A percentile compares a stretch with the other conserved stretches of the same genome.
Evolutionary conservation across 805 yeast species (phyloP).

Genomic region (Danielozyma ontarioensis): DNA sequence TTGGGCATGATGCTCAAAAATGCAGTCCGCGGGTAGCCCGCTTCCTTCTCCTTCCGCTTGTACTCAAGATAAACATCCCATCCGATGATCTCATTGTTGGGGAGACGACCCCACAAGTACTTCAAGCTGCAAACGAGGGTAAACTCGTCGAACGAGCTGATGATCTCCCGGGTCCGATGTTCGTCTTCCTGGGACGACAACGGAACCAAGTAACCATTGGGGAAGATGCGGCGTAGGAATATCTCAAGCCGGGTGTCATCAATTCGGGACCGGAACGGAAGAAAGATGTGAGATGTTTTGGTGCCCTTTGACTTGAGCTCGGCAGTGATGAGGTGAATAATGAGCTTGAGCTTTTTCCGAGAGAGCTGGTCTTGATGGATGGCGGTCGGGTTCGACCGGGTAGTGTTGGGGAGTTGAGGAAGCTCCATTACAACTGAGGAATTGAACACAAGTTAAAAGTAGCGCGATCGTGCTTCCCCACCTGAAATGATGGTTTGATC

Average conservation of each 20-base stretch:
- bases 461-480: too few relatives aligned
- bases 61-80: constrained; percentile 80
- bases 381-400: background rate
- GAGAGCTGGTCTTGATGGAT: constrained; percentile 40
- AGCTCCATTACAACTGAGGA: background rate
- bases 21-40: constrained; percentile 64
- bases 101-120: constrained; percentile 83
- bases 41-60: constrained; percentile 57
- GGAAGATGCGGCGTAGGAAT: constrained; percentile 56
- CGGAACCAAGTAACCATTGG: constrained; percentile 44
- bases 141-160: constrained; percentile 53
- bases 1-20: constrained; percentile 81
- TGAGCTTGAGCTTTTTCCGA: constrained; percentile 59
- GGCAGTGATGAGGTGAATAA: constrained; percentile 65
- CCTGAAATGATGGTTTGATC: too few relatives aligned
- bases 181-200: constrained; percentile 21
- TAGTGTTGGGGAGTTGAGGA: background rate
- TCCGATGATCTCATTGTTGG: constrained; percentile 74
- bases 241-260: constrained; percentile 54
- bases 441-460: too few relatives aligned
- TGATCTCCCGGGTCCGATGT: constrained; percentile 33
- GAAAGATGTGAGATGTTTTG: constrained; percentile 64
- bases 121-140: constrained; percentile 71
- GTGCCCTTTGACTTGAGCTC: constrained; percentile 59
- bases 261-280: constrained; percentile 73